These are phyloP conservation scores for Nasturtium officinale DNA, from an alignment of 345 rosid genomes.

Conservation along the genomic window DNA sequence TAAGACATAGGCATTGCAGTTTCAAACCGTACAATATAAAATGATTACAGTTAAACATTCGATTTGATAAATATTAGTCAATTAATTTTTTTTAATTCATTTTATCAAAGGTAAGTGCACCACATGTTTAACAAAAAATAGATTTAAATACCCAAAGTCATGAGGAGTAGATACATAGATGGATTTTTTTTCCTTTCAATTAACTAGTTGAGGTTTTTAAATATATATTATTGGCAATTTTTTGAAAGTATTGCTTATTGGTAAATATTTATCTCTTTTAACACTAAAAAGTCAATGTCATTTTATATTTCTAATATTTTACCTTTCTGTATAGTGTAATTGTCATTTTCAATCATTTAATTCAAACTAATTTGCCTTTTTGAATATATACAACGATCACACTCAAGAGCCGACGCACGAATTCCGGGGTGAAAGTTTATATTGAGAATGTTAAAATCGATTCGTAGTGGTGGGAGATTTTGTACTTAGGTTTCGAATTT, in stretches of 20 bases:
- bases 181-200: not conserved
- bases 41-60: not conserved
- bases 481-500: not conserved
- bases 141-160: conserved; percentile 2
- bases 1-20: not conserved
- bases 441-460: not conserved
- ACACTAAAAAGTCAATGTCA: conserved; percentile 13
- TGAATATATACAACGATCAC: conserved; percentile 24
- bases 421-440: conserved; percentile 26
- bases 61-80: not conserved
- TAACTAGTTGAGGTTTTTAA: not conserved
- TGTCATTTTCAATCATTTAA: conserved; percentile 42
- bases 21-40: not conserved
- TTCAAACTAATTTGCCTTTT: conserved; percentile 33
- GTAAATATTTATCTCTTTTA: conserved; percentile 1
- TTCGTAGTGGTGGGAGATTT: not conserved
- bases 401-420: conserved; percentile 32
- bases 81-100: not conserved
- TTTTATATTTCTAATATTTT: not conserved
- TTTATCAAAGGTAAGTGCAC: not conserved
- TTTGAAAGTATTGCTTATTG: not conserved
- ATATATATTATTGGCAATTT: not conserved
- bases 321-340: conserved; percentile 25
- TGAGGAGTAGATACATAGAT: not conserved
- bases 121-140: not conserved